Base-by-base conservation (phyloP, 2,329 filamentous ascomycete genomes). In the Cercospora zeae-maydis region DNA sequence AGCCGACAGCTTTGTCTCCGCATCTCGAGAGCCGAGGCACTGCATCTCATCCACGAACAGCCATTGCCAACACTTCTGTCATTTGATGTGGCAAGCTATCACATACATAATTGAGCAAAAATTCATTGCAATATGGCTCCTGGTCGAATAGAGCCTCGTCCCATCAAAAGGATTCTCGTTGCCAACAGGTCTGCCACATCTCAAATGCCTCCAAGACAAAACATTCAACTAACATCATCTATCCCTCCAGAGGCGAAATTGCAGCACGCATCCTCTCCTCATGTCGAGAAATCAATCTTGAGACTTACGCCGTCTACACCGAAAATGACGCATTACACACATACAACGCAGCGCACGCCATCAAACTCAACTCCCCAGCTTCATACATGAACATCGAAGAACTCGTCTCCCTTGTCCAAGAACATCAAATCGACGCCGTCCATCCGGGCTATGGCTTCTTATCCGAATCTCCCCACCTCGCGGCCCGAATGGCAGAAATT, bases 391-490 rank as follows among this genome's bases (percentile, higher is more conserved):
- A 83, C 66, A 81, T 86, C 33, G 63, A 78, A 7, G 72, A 77
- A 6, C 72, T 87, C 0, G 71, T 86, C 7, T 61, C 72, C 0
- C 72, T 87, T 24, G 81, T 75, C 3, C 78, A 80, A 59, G 75
- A 82, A 37, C 72, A 86, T 69, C 66, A 74, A 0, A 83, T 87
- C 49, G 82, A 86, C 67, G 78, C 83, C 2, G 76, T 86, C 0
- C 84, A 86, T 70, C 84, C 84, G 0, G 84, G 84, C 4, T 87
- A 87, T 74, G 84, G 84, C 9, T 87, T 96, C 74, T 75, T 86
- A 1, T 84, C 81, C 11, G 84, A 86, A 68, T 83, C 78, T 21
- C 75, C 80, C 1, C 78, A 80, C 0, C 84, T 86, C 56, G 77
- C 82, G 68, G 39, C 52, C 39, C 73, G 78, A 11, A 80, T 84